Percentiles rank a stretch among this genome's conserved stretches.
Evolutionary conservation across 2,329 filamentous ascomycete species (phyloP).

Genomic region (Chaetomium sp.): DNA sequence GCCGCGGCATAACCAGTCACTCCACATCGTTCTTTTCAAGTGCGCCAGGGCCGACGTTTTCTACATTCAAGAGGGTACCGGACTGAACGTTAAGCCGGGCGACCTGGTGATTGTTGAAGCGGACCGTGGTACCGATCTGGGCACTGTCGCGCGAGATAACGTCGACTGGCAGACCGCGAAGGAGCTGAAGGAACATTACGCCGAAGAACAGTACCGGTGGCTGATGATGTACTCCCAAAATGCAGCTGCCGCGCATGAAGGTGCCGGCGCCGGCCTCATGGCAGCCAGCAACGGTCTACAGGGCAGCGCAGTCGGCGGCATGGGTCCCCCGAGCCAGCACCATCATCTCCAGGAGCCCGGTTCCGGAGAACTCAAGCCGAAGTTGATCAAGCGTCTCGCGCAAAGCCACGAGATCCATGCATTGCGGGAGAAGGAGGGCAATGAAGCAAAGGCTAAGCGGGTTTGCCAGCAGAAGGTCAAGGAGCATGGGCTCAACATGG

Average conservation of each 20-base stretch:
- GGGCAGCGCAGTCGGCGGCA: constrained; percentile 67
- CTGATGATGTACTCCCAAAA: constrained; percentile 96
- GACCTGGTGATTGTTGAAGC: constrained; percentile 97
- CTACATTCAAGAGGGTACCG: constrained; percentile 93
- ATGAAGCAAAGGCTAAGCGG: constrained; percentile 94
- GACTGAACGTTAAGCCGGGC: constrained; percentile 80
- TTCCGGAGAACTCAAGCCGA: constrained; percentile 77
- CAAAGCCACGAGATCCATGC: constrained; percentile 85
- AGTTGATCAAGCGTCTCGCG: constrained; percentile 92
- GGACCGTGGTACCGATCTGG: constrained; percentile 90
- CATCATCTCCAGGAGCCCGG: constrained; percentile 67
- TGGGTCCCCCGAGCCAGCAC: constrained; percentile 63
- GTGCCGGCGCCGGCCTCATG: constrained; percentile 55
- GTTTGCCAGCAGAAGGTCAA: constrained; percentile 95
- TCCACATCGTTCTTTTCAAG: constrained; percentile 94
- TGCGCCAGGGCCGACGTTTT: constrained; percentile 93
- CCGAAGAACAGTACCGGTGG: constrained; percentile 96
- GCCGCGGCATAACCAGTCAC: constrained; percentile 59
- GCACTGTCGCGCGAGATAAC: constrained; percentile 83
- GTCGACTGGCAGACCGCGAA: constrained; percentile 84
- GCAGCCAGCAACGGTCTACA: constrained; percentile 57
- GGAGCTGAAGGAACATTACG: constrained; percentile 82
- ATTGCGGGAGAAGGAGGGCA: constrained; percentile 90
- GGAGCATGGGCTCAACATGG: constrained; percentile 93
- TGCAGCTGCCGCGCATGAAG: constrained; percentile 56